These are phyloP conservation scores for Flaveria robusta DNA, from an alignment of 129 eudicot genomes.

Conservation along the genomic window DNA sequence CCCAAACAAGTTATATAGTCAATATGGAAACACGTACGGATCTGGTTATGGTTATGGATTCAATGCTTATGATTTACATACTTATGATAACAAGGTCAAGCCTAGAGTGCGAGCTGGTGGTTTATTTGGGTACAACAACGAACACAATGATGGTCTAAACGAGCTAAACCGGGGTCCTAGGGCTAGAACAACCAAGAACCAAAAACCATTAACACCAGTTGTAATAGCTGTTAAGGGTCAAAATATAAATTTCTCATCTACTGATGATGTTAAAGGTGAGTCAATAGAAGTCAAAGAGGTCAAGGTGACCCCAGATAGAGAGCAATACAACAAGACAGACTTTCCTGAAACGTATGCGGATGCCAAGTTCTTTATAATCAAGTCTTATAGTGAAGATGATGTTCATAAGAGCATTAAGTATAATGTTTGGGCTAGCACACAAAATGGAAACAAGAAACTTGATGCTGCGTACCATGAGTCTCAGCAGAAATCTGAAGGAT, in stretches of 20 bases:
- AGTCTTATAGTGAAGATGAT: conserved; percentile 87
- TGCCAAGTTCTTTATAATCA: conserved; percentile 71
- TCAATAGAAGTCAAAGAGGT: conserved; percentile 30
- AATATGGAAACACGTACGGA: conserved; percentile 46
- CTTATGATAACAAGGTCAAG: conserved; percentile 54
- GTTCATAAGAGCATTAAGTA: conserved; percentile 88
- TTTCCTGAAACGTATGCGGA: conserved; percentile 54
- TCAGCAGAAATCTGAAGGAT: conserved; percentile 58
- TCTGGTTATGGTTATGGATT: conserved; percentile 57
- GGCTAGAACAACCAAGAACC: conserved; percentile 48
- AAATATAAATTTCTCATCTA: conserved; percentile 28
- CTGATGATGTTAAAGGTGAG: conserved; percentile 5
- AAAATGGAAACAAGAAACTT: conserved; percentile 80
- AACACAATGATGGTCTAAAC: conserved; percentile 64
- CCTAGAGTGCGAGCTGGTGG: conserved; percentile 65
- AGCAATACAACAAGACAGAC: conserved; percentile 66
- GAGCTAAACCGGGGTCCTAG: conserved; percentile 83
- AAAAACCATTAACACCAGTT: conserved; percentile 34
- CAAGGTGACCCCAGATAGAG: conserved; percentile 42
- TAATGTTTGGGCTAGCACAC: conserved; percentile 85
- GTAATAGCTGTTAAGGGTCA: conserved; percentile 56
- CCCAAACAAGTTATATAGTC: conserved; percentile 49
- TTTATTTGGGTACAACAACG: conserved; percentile 47
- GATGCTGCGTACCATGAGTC: conserved; percentile 78
- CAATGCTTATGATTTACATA: conserved; percentile 45